Evolutionary conservation across 352 stramenopile genomes (phyloP).

Genomic region (Achlya hypogyna): DNA sequence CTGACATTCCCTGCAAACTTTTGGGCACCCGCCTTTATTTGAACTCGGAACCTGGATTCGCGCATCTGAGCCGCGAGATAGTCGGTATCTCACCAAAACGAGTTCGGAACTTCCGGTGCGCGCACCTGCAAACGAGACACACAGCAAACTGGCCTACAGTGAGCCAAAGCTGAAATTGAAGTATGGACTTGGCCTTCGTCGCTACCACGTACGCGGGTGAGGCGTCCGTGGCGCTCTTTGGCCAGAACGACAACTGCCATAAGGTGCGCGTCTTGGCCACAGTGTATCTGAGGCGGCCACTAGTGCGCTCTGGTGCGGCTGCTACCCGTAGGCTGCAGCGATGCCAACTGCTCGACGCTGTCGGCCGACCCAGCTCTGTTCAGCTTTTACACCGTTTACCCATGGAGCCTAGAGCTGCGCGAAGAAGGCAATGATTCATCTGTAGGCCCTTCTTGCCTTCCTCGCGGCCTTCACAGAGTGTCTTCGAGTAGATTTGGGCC

Average conservation of each 20-base stretch:
- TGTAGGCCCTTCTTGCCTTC: background rate
- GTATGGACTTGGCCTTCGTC: background rate
- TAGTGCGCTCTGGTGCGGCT: background rate
- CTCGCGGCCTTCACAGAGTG: background rate
- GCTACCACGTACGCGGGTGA: background rate
- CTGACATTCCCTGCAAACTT: too few relatives aligned
- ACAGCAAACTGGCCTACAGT: too few relatives aligned
- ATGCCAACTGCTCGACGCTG: background rate
- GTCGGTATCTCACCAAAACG: too few relatives aligned
- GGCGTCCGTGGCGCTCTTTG: background rate
- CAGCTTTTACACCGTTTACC: background rate
- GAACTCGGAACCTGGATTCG: too few relatives aligned
- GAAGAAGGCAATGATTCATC: background rate
- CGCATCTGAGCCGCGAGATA: too few relatives aligned
- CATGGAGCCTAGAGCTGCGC: background rate
- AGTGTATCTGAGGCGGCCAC: background rate
- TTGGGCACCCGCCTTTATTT: too few relatives aligned
- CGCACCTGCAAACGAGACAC: too few relatives aligned
- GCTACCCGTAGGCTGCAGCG: background rate
- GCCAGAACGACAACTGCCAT: constrained; percentile 1
- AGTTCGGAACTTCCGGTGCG: too few relatives aligned
- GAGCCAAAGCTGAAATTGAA: background rate
- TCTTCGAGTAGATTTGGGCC: background rate
- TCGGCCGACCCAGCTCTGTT: background rate
- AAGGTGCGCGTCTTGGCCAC: background rate